Evolutionary conservation across 441 rosid genomes (phyloP).

Genomic region (Sinapis alba): DNA sequence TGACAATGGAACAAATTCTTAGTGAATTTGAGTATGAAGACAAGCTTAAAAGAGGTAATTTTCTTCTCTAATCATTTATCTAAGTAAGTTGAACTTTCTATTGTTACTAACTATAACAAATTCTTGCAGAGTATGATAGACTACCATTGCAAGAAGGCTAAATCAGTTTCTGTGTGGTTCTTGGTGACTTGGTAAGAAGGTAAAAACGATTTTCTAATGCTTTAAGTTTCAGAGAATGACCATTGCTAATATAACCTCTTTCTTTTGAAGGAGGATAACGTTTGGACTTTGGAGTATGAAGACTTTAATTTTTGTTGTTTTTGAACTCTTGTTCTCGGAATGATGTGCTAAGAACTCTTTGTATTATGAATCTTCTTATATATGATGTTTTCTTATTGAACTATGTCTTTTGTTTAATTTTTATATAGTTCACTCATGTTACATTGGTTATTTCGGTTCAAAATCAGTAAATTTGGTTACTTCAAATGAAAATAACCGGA

Average conservation of each 20-base stretch:
- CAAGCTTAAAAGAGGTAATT: neutral
- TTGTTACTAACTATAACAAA: neutral
- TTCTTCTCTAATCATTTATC: neutral
- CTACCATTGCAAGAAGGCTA: neutral
- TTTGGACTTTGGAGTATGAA: no score
- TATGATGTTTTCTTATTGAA: neutral
- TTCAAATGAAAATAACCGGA: neutral
- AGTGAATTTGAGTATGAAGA: neutral
- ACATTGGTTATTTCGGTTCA: neutral
- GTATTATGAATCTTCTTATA: no score
- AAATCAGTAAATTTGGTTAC: neutral
- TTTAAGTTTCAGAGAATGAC: no score
- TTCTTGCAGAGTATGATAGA: neutral
- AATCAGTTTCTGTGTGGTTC: neutral
- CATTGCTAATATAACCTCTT: no score
- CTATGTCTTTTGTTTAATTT: neutral
- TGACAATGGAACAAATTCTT: neutral
- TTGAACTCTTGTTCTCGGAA: no score
- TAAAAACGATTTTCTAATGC: no score
- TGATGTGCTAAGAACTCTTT: no score
- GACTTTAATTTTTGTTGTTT: no score
- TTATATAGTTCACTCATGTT: neutral
- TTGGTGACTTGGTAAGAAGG: neutral
- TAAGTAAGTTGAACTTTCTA: neutral
- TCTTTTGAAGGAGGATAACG: no score